These are phyloP conservation scores for Fusarium veterinarium DNA, from an alignment of 2,329 filamentous ascomycete species.

Conservation along the genomic window DNA sequence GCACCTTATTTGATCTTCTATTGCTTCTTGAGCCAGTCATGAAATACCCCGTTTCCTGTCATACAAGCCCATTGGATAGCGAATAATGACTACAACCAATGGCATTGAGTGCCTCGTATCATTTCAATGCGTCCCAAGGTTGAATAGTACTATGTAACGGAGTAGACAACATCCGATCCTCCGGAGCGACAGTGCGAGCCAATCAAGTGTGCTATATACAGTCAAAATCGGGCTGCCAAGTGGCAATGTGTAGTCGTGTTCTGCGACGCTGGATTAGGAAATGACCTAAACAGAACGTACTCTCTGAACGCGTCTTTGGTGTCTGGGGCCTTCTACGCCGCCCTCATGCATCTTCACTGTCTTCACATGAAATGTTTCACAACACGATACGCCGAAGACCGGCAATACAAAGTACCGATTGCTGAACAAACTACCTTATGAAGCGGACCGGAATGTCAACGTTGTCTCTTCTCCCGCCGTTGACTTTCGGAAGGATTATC, in stretches of 20 bases:
- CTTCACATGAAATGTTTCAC: background rate
- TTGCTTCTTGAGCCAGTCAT: background rate
- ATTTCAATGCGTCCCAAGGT: accelerated
- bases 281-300: background rate
- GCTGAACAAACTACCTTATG: background rate
- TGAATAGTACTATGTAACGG: background rate
- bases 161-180: background rate
- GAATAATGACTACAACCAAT: too few species aligned
- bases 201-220: accelerated
- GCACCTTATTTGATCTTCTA: background rate
- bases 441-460: background rate
- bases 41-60: too few species aligned
- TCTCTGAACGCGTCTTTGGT: too few species aligned
- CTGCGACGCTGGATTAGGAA: background rate
- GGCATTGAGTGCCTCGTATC: background rate
- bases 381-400: too few species aligned
- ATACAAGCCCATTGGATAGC: too few species aligned
- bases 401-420: background rate
- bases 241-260: accelerated
- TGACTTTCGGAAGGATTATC: background rate
- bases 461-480: background rate
- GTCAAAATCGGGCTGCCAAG: accelerated
- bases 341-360: background rate
- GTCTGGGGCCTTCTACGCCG: background rate
- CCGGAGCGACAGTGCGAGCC: background rate